Conservation (phyloP, 768 basidiomycete species). For the Chalciporus piperatus region DNA sequence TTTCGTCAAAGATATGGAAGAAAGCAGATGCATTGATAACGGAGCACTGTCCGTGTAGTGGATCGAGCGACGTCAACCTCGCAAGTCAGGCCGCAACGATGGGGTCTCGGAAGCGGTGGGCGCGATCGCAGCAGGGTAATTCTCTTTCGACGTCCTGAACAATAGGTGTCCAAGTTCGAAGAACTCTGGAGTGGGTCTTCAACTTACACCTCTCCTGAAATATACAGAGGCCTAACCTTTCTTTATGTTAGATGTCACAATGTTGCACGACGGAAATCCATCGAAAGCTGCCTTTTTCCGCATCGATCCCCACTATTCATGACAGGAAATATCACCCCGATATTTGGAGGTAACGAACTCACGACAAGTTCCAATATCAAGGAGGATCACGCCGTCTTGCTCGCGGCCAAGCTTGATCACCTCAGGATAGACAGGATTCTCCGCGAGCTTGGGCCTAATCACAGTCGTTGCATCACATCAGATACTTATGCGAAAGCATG, state of each 20-base stretch:
- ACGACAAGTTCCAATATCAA: slow-evolving; percentile 44
- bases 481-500: not conserved
- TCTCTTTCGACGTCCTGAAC: slow-evolving; percentile 49
- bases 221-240: slow-evolving; percentile 22
- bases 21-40: slow-evolving; percentile 41
- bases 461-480: not conserved
- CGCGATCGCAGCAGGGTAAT: too few relatives aligned
- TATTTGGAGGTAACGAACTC: slow-evolving; percentile 3
- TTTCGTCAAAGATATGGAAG: slow-evolving; percentile 31
- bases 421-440: slow-evolving; percentile 11
- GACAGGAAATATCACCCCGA: not conserved
- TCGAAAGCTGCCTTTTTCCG: slow-evolving; percentile 35
- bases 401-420: slow-evolving; percentile 34
- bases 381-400: slow-evolving; percentile 33
- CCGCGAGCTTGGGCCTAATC: not conserved
- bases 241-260: slow-evolving; percentile 34
- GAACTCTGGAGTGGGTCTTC: slow-evolving; percentile 37
- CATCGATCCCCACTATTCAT: slow-evolving; percentile 35
- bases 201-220: not conserved
- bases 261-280: slow-evolving; percentile 34
- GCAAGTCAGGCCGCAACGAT: too few relatives aligned
- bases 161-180: slow-evolving; percentile 59
- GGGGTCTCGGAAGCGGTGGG: too few relatives aligned
- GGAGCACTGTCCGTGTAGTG: slow-evolving; percentile 43
- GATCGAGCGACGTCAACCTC: too few relatives aligned